phyloP scores from a whole-genome alignment of 2,329 filamentous ascomycete genomes.

The Boeremia lycopersici region DNA sequence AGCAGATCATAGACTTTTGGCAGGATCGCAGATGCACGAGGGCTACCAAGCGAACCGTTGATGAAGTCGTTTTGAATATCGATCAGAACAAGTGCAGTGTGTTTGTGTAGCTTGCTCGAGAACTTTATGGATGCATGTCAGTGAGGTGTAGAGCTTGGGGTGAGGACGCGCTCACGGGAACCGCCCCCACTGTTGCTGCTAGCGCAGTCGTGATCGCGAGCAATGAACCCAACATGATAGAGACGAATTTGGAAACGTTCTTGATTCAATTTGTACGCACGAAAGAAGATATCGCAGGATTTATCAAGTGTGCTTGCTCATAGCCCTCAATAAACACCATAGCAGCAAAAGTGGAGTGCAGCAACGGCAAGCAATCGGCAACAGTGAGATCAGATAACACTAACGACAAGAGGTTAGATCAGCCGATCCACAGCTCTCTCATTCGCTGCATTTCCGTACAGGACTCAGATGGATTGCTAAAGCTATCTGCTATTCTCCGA shows the following conservation, averaged over 20 bases:
- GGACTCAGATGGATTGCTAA: slow-evolving; percentile 2
- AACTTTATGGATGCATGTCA: slow-evolving; percentile 9
- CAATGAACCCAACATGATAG: neutral
- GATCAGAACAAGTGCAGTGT: slow-evolving; percentile 29
- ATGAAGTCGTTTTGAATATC: slow-evolving; percentile 38
- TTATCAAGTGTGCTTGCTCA: neutral
- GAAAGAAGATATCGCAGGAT: neutral
- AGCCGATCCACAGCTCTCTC: neutral
- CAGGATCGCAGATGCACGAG: slow-evolving; percentile 25
- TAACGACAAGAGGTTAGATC: neutral
- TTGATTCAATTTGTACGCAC: neutral
- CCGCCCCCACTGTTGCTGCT: slow-evolving; percentile 1
- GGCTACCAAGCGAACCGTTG: slow-evolving; percentile 26
- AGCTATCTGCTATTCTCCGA: neutral
- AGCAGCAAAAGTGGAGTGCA: slow-evolving; percentile 2
- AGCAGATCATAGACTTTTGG: slow-evolving; percentile 30
- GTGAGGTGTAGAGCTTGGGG: neutral
- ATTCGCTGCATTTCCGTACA: neutral
- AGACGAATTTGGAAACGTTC: neutral
- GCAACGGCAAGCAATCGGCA: neutral
- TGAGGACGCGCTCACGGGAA: slow-evolving; percentile 6
- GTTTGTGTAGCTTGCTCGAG: slow-evolving; percentile 26
- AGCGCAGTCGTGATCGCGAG: neutral
- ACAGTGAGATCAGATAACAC: neutral
- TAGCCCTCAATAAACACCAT: neutral